Base-by-base conservation (phyloP, 108 stramenopile genomes). In the Fragilariopsis cylindrus region DNA sequence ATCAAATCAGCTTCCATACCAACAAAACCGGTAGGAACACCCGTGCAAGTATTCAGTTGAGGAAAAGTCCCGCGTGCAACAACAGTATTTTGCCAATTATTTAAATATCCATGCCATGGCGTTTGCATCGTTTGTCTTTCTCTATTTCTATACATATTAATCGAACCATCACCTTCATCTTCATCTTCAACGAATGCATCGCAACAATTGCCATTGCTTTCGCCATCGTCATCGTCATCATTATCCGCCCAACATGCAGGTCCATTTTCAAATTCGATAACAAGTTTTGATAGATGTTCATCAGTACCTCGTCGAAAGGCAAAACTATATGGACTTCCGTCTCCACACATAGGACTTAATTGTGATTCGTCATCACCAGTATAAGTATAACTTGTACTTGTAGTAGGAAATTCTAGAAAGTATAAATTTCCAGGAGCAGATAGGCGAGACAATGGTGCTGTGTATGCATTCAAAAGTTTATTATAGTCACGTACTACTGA, bases 181-280 rank as follows among this genome's bases (percentile, higher is more conserved):
- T 11, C 58, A 9, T 60, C 21, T 40, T 16, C 58, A 21, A 11
- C 19, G 11, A 11, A 12, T 5, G 21, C 16, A 60, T 30, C 21
- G 58, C 58, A 60, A 21, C 58, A 60, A 60, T 11, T 21, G 19
- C 39, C 12, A 56, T 56, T 11, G 6, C 6, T 5, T 30, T 30
- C 30, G 30, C 30, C 30, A 30, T 30, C 30, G 30, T 30, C 30
- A 30, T 30, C 30, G 30, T 30, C 30, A 30, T 54, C n/a, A 30
- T 40, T 52, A 49, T 42, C 41, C 5, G 7, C 50, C 48, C 48
- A 69, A 47, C 69, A 69, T 7, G 69, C 69, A 11, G 69, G 69
- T 54, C 69, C 69, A 8, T 52, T 52, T 54, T 69, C 69, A 12
- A 69, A 53, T 54, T 69, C 69, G 49, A 69, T 52, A 16, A 69